phyloP scores from a whole-genome alignment of 805 yeast genomes.

The Candida coquimbonensis region DNA sequence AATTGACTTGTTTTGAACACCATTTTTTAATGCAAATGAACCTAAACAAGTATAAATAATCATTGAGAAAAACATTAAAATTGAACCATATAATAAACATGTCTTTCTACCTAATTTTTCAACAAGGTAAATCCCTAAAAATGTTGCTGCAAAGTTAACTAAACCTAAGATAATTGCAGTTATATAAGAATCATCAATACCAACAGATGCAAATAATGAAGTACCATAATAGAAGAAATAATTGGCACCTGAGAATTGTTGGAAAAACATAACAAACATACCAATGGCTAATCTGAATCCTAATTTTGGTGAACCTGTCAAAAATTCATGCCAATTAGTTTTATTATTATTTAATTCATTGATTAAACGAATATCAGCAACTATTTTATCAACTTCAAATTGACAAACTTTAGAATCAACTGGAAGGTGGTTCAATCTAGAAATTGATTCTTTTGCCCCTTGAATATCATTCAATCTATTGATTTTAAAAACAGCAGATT shows the following conservation, averaged over 20 bases:
- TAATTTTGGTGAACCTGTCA: constrained; percentile 54
- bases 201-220: constrained; percentile 52
- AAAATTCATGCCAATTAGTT: constrained; percentile 50
- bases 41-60: constrained; percentile 57
- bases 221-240: constrained; percentile 65
- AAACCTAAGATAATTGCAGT: constrained; percentile 55
- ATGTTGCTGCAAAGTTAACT: constrained; percentile 50
- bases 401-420: constrained; percentile 39
- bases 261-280: constrained; percentile 50
- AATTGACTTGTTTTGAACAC: constrained; percentile 35
- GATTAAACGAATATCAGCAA: constrained; percentile 27
- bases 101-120: constrained; percentile 50
- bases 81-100: constrained; percentile 43
- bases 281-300: constrained; percentile 49
- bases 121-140: constrained; percentile 43
- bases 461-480: constrained; percentile 34
- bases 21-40: constrained; percentile 35
- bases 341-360: constrained; percentile 37
- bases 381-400: constrained; percentile 41
- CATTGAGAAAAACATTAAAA: constrained; percentile 50
- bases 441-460: constrained; percentile 48
- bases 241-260: constrained; percentile 58
- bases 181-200: constrained; percentile 46
- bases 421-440: constrained; percentile 43
- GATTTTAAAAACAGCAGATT: constrained; percentile 55